Conservation (phyloP, 129 eudicot species). For the Smallanthus sonchifolius region DNA sequence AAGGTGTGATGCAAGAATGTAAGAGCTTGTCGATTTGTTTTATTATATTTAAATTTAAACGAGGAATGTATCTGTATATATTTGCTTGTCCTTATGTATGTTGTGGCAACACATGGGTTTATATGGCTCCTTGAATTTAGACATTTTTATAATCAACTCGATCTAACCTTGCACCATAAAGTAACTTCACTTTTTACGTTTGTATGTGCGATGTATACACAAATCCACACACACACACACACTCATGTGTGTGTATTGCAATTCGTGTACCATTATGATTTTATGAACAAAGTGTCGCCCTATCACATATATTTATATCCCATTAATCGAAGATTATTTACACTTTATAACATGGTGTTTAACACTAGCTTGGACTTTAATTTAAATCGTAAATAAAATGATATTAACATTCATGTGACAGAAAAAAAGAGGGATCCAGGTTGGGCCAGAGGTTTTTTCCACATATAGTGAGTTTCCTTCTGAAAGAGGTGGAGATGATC, state of each 20-base stretch:
- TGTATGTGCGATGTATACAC: slow-evolving; percentile 41
- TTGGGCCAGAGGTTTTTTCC: too few species aligned
- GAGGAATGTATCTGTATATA: slow-evolving; percentile 8
- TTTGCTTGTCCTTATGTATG: slow-evolving; percentile 25
- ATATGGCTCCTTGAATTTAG: slow-evolving; percentile 45
- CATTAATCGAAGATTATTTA: slow-evolving; percentile 19
- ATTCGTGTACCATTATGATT: slow-evolving; percentile 28
- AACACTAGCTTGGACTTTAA: background rate
- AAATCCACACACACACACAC: slow-evolving; percentile 37
- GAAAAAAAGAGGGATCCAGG: too few species aligned
- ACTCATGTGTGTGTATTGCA: slow-evolving; percentile 26
- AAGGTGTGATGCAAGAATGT: too few species aligned
- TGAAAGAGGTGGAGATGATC: too few species aligned
- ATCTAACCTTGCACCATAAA: slow-evolving; percentile 41
- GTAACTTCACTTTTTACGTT: slow-evolving; percentile 39
- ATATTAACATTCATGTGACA: background rate
- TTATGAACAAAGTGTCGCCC: slow-evolving; percentile 33
- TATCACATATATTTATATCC: slow-evolving; percentile 21
- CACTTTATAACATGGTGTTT: background rate
- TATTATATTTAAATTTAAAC: slow-evolving; percentile 27
- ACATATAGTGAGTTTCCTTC: too few species aligned
- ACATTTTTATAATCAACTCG: slow-evolving; percentile 23
- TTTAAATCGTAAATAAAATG: background rate
- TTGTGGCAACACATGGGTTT: slow-evolving; percentile 30
- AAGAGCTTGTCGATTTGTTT: slow-evolving; percentile 49